Conservation (phyloP, 164 flowering plant species). For the Dillenia turbinata region DNA sequence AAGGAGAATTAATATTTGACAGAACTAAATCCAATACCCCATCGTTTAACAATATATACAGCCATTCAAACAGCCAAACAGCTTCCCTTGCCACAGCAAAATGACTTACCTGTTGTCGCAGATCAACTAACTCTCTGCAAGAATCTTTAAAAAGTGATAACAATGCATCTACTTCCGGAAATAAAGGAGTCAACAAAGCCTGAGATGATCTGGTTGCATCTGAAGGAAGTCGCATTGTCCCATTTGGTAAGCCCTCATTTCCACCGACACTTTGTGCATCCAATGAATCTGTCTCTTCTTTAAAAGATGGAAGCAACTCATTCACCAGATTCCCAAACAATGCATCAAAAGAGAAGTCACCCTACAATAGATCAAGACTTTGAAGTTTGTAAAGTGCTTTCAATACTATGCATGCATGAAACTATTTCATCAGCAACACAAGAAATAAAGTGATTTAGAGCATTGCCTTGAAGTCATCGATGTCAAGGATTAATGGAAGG, state of each 20-base stretch:
- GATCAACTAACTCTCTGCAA: slow-evolving; percentile 78
- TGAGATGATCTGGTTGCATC: slow-evolving; percentile 49
- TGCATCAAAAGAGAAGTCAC: slow-evolving; percentile 96
- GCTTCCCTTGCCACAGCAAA: not conserved
- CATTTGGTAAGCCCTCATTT: slow-evolving; percentile 61
- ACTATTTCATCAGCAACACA: not conserved
- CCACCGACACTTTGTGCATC: slow-evolving; percentile 58
- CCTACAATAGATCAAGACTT: slow-evolving; percentile 38
- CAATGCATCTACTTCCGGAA: slow-evolving; percentile 91
- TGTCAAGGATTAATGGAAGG: slow-evolving; percentile 74
- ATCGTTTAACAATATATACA: not conserved
- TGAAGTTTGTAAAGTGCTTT: not conserved
- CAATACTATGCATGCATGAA: not conserved
- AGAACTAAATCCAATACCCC: too few species aligned
- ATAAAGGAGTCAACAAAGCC: slow-evolving; percentile 54
- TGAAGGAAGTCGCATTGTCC: slow-evolving; percentile 44
- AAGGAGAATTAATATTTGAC: too few species aligned
- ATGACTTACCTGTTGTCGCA: slow-evolving; percentile 58
- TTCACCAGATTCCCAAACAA: slow-evolving; percentile 91
- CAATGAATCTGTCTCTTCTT: slow-evolving; percentile 60
- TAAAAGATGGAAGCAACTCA: slow-evolving; percentile 74
- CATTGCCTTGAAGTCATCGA: slow-evolving; percentile 90
- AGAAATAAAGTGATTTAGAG: not conserved
- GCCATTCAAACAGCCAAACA: not conserved
- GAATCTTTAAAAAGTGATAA: slow-evolving; percentile 81